Evolutionary conservation across 495 filamentous ascomycete species (phyloP), one percentile per base, ranked within the genome.

Genomic region (Penicillium coprophilum): DNA sequence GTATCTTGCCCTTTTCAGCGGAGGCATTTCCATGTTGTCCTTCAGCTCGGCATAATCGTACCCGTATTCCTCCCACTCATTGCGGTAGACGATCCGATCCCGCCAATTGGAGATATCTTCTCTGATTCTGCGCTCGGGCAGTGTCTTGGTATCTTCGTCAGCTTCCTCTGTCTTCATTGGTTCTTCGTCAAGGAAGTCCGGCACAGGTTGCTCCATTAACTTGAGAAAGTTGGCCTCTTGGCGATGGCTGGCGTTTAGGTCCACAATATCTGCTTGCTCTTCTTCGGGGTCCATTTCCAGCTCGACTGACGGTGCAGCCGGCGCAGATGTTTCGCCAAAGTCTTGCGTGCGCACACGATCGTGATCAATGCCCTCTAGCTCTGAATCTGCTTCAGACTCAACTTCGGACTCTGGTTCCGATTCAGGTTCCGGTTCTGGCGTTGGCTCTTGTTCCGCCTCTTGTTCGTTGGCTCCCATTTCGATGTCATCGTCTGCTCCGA

Each of bases 221-320:
- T 57, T 55, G 82, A 84, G 87, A 10, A 91, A 54, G 12, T 66
- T 59, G 34, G 65, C 62, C 69, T 92, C 87, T 66, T 88, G 86
- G 8, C 60, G 48, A 13, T 64, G 71, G 55, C 81, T 80, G 13
- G 71, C 63, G 56, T 76, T 64, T 21, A 60, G 66, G 58, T 92
- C 88, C 6, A 80, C 48, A 0, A 53, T 55, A 55, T 88, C 85
- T 0, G 82, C 74, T 48, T 86, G 79, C 0, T 66, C 70, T 45
- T 87, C 80, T 53, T 80, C 74, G 0, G 61, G 44, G 38, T 70
- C 64, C 3, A 50, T 23, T n/a, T 58, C 57, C 12, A 58, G 24
- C 34, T 63, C 59, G 21, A 65, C 60, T 24, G 50, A 30, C 9
- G 53, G 36, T 40, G 15, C 15, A 2, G 17, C 17, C 7, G 58